Evolutionary conservation across 2,329 filamentous ascomycete species (phyloP), one percentile per base, ranked within the genome.

Genomic region (Aspergillus jensenii): DNA sequence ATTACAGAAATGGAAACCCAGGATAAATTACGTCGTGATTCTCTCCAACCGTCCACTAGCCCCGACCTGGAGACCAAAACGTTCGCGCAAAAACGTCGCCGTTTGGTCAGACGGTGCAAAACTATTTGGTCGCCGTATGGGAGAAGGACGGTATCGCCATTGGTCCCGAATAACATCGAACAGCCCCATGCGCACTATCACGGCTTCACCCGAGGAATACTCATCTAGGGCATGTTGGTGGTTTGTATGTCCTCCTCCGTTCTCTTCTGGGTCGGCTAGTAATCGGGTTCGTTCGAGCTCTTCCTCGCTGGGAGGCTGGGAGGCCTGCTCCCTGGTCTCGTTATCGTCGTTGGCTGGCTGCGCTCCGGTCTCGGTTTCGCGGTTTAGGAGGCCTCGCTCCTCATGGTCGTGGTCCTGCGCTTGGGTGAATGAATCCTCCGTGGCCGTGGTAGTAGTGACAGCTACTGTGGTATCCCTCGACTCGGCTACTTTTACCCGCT

Each of bases 361-460:
- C 19, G 21, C 43, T 21, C 37, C 39, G 6, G 23, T 12, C 39
- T 21, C 43, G 12, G 21, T 48, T 33, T 45, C 52, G 39, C 45
- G 33, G 39, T 14, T 43, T 17, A 79, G 65, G 3, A 85, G 69
- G 2, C 85, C 85, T 31, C 82, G 78, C 69, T 87, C 85, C 72
- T 87, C 85, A 6, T 80, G 75, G 62, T 87, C 84, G 56, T 83
- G 76, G 64, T 85, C 83, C 66, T 87, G 85, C 6, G 23, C 15
- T 56, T 54, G 19, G 14, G 27, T 7, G 17, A 21, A n/a, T 21
- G 43, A 19, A 31, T 40, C 39, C 23, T 27, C 63, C 35, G 67
- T 60, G 6, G 66, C 60, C 37, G 74, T 63, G 17, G 61, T 44
- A 33, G 56, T 56, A 12, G 62, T 52, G 6, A 40, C 50, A 17